Evolutionary conservation across 148 eudicot species (phyloP).

Genomic region (Vaccinium macrocarpon): DNA sequence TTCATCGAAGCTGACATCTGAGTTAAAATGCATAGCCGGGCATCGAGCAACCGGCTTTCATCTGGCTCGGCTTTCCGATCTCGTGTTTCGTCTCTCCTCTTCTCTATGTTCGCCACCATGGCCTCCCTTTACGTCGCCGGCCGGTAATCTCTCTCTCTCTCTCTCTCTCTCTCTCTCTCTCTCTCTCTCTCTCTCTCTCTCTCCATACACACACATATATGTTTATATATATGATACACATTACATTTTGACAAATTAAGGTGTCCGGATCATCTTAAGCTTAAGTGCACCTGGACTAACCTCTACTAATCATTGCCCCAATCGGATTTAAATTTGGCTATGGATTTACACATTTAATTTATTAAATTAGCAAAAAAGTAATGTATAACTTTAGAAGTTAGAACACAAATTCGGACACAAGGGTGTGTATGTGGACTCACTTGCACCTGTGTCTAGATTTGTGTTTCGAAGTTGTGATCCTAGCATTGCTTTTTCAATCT

Average conservation of each 20-base stretch:
- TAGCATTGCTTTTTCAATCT: too few relatives aligned
- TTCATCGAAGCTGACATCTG: neutral
- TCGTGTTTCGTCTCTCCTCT: constrained; percentile 44
- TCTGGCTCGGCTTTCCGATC: constrained; percentile 42
- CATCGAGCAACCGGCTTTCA: constrained; percentile 40
- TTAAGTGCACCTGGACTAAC: neutral
- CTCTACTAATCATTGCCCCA: neutral
- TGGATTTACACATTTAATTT: neutral
- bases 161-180: constrained; percentile 1
- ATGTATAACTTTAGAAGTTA: too few relatives aligned
- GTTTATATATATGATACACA: too few relatives aligned
- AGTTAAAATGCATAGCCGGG: constrained; percentile 54
- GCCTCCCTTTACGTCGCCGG: constrained; percentile 71
- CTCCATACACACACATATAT: neutral
- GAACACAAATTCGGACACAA: too few relatives aligned
- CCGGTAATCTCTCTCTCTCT: constrained; percentile 34
- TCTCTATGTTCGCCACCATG: constrained; percentile 78
- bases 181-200: neutral
- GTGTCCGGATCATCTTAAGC: neutral
- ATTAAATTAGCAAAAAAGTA: too few relatives aligned
- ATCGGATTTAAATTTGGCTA: too few relatives aligned
- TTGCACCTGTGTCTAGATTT: too few relatives aligned
- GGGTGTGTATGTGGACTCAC: too few relatives aligned
- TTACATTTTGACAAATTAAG: neutral
- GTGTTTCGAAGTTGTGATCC: too few relatives aligned